phyloP scores from a whole-genome alignment of 805 yeast species.

The Ogataea nakhonphanomensis region DNA sequence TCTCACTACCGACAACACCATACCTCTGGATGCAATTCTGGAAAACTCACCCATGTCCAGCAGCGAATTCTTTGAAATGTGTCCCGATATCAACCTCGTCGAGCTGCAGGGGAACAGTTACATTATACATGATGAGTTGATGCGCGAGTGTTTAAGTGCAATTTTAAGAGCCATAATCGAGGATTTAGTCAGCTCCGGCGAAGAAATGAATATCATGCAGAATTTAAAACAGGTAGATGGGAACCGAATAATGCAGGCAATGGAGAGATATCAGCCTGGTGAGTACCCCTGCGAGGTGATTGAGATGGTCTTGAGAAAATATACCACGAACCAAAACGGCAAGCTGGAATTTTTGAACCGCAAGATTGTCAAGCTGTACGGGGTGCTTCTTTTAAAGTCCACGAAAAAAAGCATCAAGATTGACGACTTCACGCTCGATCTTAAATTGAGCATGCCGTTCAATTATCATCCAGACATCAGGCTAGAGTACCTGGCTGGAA shows the following conservation, averaged over 20 bases:
- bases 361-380: conserved; percentile 20
- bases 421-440: conserved; percentile 58
- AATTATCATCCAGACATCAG: conserved; percentile 46
- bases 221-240: conserved; percentile 4
- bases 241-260: conserved; percentile 1
- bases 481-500: conserved; percentile 37
- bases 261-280: conserved; percentile 2
- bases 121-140: conserved; percentile 12
- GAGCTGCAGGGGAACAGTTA: conserved; percentile 12
- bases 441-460: conserved; percentile 66
- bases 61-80: conserved; percentile 2
- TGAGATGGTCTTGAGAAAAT: conserved; percentile 10
- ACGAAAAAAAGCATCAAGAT: conserved; percentile 10
- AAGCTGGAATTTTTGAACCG: conserved; percentile 17
- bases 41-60: conserved; percentile 14
- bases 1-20: background rate
- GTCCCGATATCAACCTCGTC: conserved; percentile 14
- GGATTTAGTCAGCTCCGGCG: conserved; percentile 10
- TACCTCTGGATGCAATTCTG: conserved; percentile 7
- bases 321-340: conserved; percentile 13
- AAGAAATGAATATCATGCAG: conserved; percentile 13
- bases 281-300: conserved; percentile 11
- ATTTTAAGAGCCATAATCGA: conserved; percentile 10
- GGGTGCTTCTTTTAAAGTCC: conserved; percentile 14
- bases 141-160: conserved; percentile 12